Conservation (phyloP, 345 rosid genomes). For the Brassica incana region DNA sequence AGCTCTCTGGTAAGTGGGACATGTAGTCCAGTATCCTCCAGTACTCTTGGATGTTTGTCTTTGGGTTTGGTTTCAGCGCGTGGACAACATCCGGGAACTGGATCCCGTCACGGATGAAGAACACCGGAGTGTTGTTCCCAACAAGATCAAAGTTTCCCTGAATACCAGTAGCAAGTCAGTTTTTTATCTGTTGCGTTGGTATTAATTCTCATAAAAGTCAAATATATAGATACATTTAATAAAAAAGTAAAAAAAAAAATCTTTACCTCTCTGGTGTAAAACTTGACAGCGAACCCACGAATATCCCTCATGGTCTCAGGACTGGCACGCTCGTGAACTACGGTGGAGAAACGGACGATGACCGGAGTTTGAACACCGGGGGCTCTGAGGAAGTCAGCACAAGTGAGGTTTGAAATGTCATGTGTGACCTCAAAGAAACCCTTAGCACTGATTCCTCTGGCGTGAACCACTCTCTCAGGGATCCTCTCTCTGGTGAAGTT, state of each 20-base stretch:
- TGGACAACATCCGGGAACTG: conserved; percentile 95
- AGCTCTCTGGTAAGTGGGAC: conserved; percentile 94
- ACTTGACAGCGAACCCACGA: conserved; percentile 97
- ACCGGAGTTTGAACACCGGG: conserved; percentile 98
- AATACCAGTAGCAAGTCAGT: background rate
- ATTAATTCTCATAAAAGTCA: no score
- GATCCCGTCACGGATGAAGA: conserved; percentile 93
- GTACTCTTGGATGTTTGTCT: conserved; percentile 90
- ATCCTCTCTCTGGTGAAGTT: conserved; percentile 90
- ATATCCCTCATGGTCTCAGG: conserved; percentile 96
- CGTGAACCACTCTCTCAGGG: conserved; percentile 98
- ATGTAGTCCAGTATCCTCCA: conserved; percentile 97
- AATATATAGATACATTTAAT: background rate
- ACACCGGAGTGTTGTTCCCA: conserved; percentile 98
- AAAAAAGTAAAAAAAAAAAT: background rate
- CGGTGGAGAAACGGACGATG: conserved; percentile 96
- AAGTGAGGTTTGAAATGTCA: conserved; percentile 73
- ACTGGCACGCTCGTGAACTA: conserved; percentile 96
- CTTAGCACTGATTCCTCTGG: conserved; percentile 97
- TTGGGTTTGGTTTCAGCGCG: conserved; percentile 91
- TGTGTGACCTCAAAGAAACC: conserved; percentile 99
- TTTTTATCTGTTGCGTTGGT: background rate
- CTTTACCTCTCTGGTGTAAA: conserved; percentile 92
- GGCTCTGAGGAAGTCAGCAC: conserved; percentile 95
- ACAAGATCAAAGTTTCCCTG: conserved; percentile 99